Evolutionary conservation across 176 grass and related monocot genomes (phyloP).

Genomic region (Carex cristatella): DNA sequence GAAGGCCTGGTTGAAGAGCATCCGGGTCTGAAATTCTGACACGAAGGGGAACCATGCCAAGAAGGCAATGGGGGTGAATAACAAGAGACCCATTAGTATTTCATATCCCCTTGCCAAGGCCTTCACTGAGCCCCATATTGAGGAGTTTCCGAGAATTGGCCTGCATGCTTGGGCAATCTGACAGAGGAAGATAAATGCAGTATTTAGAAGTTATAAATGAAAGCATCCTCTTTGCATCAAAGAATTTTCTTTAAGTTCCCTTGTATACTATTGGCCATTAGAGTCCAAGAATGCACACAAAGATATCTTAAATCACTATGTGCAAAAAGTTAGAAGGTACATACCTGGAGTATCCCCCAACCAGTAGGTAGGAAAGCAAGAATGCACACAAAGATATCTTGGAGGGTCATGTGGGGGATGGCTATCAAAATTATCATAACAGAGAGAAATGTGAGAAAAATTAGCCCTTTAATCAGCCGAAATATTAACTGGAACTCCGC

Average conservation of each 20-base stretch:
- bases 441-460: slow-evolving; percentile 66
- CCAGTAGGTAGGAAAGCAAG: slow-evolving; percentile 96
- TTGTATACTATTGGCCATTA: not conserved
- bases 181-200: not conserved
- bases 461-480: slow-evolving; percentile 90
- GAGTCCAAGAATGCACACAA: not conserved
- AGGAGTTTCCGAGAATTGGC: slow-evolving; percentile 32
- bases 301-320: not conserved
- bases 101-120: slow-evolving; percentile 88
- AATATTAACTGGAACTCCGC: slow-evolving; percentile 90
- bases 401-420: slow-evolving; percentile 74
- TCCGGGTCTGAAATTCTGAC: slow-evolving; percentile 92
- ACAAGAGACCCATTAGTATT: slow-evolving; percentile 77
- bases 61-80: slow-evolving; percentile 85
- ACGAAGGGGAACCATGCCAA: slow-evolving; percentile 96
- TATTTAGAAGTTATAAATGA: not conserved
- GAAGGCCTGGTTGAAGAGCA: slow-evolving; percentile 97
- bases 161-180: slow-evolving; percentile 92
- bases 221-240: not conserved
- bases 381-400: slow-evolving; percentile 90
- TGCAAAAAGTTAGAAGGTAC: not conserved
- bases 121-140: slow-evolving; percentile 76
- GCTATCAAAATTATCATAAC: slow-evolving; percentile 68
- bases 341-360: slow-evolving; percentile 92
- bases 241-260: not conserved